Evolutionary conservation across 1,284 basidiomycete genomes (phyloP).

Genomic region (Papiliotrema fonsecae): DNA sequence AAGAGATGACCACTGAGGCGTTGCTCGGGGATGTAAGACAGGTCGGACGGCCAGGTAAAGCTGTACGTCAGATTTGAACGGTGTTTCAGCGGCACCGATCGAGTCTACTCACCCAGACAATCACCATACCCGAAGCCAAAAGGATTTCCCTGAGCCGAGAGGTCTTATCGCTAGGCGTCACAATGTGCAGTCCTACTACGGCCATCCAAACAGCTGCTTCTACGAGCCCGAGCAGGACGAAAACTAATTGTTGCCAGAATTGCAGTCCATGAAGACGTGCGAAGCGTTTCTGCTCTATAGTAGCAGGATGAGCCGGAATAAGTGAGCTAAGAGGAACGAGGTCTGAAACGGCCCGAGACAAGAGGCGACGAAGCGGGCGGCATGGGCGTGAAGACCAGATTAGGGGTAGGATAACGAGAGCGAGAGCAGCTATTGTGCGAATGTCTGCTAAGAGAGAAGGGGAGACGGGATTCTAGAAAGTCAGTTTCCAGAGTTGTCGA

Average conservation of each 20-base stretch:
- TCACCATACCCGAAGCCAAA: conserved; percentile 27
- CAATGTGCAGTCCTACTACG: conserved; percentile 23
- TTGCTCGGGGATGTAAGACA: conserved; percentile 29
- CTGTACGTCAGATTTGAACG: conserved; percentile 13
- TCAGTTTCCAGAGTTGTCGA: neutral
- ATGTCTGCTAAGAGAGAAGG: conserved; percentile 23
- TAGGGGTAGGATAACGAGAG: conserved; percentile 24
- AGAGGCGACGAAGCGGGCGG: conserved; percentile 11
- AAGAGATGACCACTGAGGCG: conserved; percentile 35
- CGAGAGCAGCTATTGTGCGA: conserved; percentile 25
- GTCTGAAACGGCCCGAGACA: conserved; percentile 22
- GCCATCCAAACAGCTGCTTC: conserved; percentile 34
- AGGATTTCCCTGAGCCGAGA: conserved; percentile 15
- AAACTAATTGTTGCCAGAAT: conserved; percentile 25
- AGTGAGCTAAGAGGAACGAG: conserved; percentile 27
- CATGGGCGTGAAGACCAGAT: conserved; percentile 24
- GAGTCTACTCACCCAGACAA: conserved; percentile 38
- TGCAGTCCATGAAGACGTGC: conserved; percentile 8
- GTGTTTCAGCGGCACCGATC: neutral
- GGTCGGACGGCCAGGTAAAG: conserved; percentile 27
- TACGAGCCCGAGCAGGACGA: conserved; percentile 22
- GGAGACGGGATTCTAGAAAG: conserved; percentile 18
- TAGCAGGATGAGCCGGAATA: conserved; percentile 17
- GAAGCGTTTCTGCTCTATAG: conserved; percentile 10
- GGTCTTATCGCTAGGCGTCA: conserved; percentile 9